phyloP scores from a whole-genome alignment of 805 yeast genomes.

The Suhomyces prunicola region DNA sequence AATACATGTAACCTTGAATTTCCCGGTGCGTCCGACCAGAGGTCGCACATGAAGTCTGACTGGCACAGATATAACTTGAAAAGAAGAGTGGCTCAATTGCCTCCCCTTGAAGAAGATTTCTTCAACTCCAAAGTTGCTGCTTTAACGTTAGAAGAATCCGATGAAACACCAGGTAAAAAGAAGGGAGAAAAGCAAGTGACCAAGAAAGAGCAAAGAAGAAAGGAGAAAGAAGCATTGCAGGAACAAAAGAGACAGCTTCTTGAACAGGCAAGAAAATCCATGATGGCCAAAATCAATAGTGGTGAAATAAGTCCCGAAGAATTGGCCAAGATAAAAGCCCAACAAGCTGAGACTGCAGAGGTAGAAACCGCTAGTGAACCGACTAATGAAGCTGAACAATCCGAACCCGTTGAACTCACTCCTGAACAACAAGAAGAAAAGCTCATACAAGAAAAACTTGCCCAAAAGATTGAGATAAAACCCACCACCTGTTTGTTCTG shows the following conservation, averaged over 20 bases:
- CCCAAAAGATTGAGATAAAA: slow-evolving; percentile 47
- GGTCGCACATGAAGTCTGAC: slow-evolving; percentile 43
- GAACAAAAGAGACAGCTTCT: slow-evolving; percentile 48
- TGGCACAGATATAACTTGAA: slow-evolving; percentile 47
- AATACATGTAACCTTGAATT: slow-evolving; percentile 41
- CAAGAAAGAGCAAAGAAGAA: slow-evolving; percentile 50
- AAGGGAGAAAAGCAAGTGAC: slow-evolving; percentile 29
- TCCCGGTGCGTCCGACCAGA: slow-evolving; percentile 35
- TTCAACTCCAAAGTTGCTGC: slow-evolving; percentile 22
- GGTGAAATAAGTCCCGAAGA: slow-evolving; percentile 13
- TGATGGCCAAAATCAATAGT: slow-evolving; percentile 30
- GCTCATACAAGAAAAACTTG: slow-evolving; percentile 43
- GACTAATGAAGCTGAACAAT: background rate
- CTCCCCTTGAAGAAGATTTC: slow-evolving; percentile 21
- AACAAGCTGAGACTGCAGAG: background rate
- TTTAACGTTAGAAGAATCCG: slow-evolving; percentile 11
- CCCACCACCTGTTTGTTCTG: slow-evolving; percentile 52
- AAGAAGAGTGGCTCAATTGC: slow-evolving; percentile 39
- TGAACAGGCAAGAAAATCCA: slow-evolving; percentile 43
- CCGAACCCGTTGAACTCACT: slow-evolving; percentile 10
- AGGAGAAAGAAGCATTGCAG: slow-evolving; percentile 47
- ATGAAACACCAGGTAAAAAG: slow-evolving; percentile 18
- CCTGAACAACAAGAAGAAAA: slow-evolving; percentile 38
- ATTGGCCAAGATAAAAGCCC: slow-evolving; percentile 4
- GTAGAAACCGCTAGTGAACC: slow-evolving; percentile 3